Conservation (phyloP, 768 basidiomycete species). For the Tephrocybe sp. region DNA sequence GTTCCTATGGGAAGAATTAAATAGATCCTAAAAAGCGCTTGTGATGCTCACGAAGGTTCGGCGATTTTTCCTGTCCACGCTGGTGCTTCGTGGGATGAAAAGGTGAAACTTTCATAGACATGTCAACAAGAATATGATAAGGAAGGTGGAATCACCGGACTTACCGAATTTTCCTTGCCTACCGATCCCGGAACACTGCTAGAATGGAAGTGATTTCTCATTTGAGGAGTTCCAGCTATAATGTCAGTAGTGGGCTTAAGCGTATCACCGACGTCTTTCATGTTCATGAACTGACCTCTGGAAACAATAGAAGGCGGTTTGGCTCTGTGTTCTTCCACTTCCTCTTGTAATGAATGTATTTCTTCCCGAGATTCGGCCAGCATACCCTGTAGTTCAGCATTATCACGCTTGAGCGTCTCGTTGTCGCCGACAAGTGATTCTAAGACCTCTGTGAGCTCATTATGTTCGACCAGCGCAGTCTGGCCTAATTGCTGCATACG, state of each 20-base stretch:
- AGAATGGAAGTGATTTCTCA: slow-evolving; percentile 38
- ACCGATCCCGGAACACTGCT: slow-evolving; percentile 45
- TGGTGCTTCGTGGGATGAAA: slow-evolving; percentile 23
- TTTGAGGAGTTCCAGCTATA: slow-evolving; percentile 40
- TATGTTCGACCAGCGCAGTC: slow-evolving; percentile 45
- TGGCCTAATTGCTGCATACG: slow-evolving; percentile 36
- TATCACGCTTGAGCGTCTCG: slow-evolving; percentile 78
- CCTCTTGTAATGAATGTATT: slow-evolving; percentile 63
- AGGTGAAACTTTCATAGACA: slow-evolving; percentile 15
- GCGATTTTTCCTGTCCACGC: slow-evolving; percentile 24
- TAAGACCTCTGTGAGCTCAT: slow-evolving; percentile 67
- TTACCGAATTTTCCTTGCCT: slow-evolving; percentile 35
- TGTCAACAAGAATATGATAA: background rate
- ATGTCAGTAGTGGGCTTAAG: background rate
- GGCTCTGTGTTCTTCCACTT: slow-evolving; percentile 72
- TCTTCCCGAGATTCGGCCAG: slow-evolving; percentile 81
- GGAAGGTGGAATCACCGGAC: slow-evolving; percentile 4
- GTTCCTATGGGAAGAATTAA: slow-evolving; percentile 29
- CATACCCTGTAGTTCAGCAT: slow-evolving; percentile 73
- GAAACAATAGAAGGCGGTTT: slow-evolving; percentile 38
- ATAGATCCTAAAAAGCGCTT: background rate
- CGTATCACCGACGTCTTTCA: background rate
- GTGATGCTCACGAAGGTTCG: slow-evolving; percentile 22
- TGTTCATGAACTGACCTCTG: slow-evolving; percentile 34
- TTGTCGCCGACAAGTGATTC: slow-evolving; percentile 89